Percentiles rank a stretch among this genome's conserved stretches.
Evolutionary conservation across 108 stramenopile genomes (phyloP).

Genomic region (Fistulifera pelliculosa): DNA sequence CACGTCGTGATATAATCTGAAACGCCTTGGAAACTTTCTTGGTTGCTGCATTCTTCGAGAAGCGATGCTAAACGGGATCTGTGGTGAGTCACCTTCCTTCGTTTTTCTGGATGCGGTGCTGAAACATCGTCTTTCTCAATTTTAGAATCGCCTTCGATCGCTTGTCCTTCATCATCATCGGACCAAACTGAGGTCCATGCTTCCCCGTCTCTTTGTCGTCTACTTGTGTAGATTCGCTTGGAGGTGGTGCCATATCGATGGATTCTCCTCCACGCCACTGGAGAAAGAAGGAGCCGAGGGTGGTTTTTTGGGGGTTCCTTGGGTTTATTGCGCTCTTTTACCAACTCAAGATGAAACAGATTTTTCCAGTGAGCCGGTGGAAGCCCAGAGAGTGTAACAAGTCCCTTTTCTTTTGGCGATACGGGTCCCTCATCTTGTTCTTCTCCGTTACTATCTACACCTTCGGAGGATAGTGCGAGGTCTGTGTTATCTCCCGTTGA

Average conservation of each 20-base stretch:
- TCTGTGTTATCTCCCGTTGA: not conserved
- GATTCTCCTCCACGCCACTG: conserved; percentile 67
- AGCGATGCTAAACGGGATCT: conserved; percentile 65
- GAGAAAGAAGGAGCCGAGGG: conserved; percentile 94
- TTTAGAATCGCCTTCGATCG: conserved; percentile 7
- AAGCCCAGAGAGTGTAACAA: conserved; percentile 84
- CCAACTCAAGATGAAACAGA: conserved; percentile 89
- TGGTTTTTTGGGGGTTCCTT: conserved; percentile 89
- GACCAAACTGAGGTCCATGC: conserved; percentile 81
- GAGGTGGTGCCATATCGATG: conserved; percentile 23
- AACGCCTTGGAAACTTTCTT: conserved; percentile 32
- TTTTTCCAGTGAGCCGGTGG: conserved; percentile 96
- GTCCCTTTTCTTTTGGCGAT: conserved; percentile 46
- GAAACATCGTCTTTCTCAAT: conserved; percentile 11
- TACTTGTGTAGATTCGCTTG: conserved; percentile 8
- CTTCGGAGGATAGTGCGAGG: not conserved
- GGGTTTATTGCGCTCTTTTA: conserved; percentile 92
- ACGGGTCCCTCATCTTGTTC: conserved; percentile 18
- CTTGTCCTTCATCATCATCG: conserved; percentile 48
- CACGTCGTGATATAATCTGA: conserved; percentile 61
- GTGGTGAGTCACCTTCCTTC: conserved; percentile 42
- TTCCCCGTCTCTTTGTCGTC: conserved; percentile 30
- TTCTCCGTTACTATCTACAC: conserved; percentile 2
- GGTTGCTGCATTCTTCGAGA: conserved; percentile 37
- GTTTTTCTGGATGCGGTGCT: conserved; percentile 26